Conservation (phyloP, 805 yeast genomes). For the Schizosaccharomyces lindneri region DNA sequence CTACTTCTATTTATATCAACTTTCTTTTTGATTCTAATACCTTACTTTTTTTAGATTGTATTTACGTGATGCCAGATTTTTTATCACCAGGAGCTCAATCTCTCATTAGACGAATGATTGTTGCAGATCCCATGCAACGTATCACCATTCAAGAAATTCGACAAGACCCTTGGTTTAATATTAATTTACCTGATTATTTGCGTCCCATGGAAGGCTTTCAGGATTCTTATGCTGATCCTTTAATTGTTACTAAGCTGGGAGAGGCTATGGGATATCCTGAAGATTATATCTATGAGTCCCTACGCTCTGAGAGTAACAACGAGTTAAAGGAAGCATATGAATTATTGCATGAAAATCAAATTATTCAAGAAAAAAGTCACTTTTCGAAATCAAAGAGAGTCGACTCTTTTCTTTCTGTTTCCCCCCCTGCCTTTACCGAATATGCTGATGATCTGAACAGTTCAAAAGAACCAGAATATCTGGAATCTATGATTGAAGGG, state of each 20-base stretch:
- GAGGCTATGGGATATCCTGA: conserved; percentile 73
- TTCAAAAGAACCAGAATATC: not conserved
- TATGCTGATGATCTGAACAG: not conserved
- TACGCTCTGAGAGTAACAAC: conserved; percentile 26
- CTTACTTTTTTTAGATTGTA: conserved; percentile 33
- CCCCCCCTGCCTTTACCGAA: conserved; percentile 33
- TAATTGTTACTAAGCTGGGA: conserved; percentile 46
- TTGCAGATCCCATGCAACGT: conserved; percentile 81
- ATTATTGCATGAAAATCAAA: conserved; percentile 54
- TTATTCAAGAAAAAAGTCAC: conserved; percentile 34
- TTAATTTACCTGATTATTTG: conserved; percentile 55
- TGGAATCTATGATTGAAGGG: not conserved
- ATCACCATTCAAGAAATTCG: conserved; percentile 78
- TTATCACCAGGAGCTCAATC: conserved; percentile 66
- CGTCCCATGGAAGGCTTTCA: conserved; percentile 26
- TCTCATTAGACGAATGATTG: conserved; percentile 67
- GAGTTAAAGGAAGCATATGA: conserved; percentile 74
- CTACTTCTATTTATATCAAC: not conserved
- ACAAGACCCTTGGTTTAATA: conserved; percentile 84
- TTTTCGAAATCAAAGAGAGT: conserved; percentile 15
- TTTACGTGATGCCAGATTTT: conserved; percentile 70
- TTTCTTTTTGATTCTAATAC: not conserved
- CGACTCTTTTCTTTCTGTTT: conserved; percentile 32
- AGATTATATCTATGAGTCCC: conserved; percentile 57
- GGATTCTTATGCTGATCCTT: conserved; percentile 32